Percentiles rank a stretch among this genome's conserved stretches.
Conservation (phyloP, 108 stramenopile genomes). For the Cyclotella kingstonii region DNA sequence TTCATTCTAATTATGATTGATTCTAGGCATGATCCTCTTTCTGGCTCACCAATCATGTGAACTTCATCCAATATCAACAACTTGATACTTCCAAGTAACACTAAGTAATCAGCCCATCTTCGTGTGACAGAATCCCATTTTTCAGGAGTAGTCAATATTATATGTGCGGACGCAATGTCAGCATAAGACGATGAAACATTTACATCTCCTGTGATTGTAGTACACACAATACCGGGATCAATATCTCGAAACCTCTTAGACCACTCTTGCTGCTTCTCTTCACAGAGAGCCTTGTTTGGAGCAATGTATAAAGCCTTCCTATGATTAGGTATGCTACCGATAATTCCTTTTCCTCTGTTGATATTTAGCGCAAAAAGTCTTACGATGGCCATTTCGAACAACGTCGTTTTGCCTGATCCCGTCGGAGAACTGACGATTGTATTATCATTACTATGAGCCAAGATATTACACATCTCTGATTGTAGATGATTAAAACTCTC, state of each 20-base stretch:
- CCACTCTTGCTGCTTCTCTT: conserved; percentile 90
- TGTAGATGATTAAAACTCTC: conserved; percentile 74
- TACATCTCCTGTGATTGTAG: conserved; percentile 88
- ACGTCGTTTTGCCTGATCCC: conserved; percentile 94
- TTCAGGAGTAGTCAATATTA: conserved; percentile 95
- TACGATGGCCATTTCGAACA: conserved; percentile 95
- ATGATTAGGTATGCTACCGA: conserved; percentile 40
- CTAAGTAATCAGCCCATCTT: conserved; percentile 89
- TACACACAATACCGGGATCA: conserved; percentile 59
- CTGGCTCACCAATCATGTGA: conserved; percentile 88
- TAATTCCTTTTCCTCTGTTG: conserved; percentile 24
- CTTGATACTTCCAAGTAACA: conserved; percentile 85
- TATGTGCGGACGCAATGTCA: conserved; percentile 71
- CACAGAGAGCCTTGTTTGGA: conserved; percentile 95
- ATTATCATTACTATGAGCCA: conserved; percentile 80
- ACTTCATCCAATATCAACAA: conserved; percentile 94
- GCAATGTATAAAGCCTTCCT: conserved; percentile 90
- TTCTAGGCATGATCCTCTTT: conserved; percentile 88
- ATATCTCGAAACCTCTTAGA: conserved; percentile 57
- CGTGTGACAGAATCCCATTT: conserved; percentile 95
- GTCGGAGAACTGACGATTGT: conserved; percentile 97
- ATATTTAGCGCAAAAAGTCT: conserved; percentile 54
- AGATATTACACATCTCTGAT: conserved; percentile 54
- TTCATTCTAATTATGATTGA: conserved; percentile 89
- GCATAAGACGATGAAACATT: conserved; percentile 54